These are phyloP conservation scores for Closterium sp. DNA, from an alignment of 139 green algal genomes.

Conservation along the genomic window DNA sequence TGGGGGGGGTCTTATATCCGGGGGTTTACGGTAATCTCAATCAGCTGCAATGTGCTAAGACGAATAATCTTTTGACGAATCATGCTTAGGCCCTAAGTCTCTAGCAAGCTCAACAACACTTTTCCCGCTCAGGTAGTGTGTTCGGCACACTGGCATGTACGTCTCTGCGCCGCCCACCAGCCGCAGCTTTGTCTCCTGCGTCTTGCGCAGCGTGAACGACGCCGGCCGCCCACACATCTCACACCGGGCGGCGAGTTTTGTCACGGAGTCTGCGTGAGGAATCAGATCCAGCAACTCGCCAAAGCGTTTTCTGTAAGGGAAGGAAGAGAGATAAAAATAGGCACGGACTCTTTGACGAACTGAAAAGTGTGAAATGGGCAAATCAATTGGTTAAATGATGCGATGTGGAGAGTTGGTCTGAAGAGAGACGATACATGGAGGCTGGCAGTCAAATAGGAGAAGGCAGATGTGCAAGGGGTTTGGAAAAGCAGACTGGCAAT, in stretches of 20 bases:
- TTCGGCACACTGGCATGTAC: slow-evolving; percentile 78
- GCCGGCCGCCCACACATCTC: slow-evolving; percentile 59
- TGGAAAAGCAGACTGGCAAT: too few species aligned
- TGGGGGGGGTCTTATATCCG: too few species aligned
- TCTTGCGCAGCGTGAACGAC: slow-evolving; percentile 73
- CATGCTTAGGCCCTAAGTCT: not conserved
- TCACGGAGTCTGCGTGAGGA: slow-evolving; percentile 72
- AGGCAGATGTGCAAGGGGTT: too few species aligned
- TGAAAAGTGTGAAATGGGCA: too few species aligned
- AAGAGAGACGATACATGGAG: too few species aligned
- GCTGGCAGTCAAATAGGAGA: too few species aligned
- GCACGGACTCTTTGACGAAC: too few species aligned
- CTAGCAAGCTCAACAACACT: not conserved
- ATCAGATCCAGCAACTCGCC: slow-evolving; percentile 60
- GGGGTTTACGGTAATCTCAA: too few species aligned
- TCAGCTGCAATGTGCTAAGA: not conserved
- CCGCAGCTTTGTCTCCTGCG: slow-evolving; percentile 49
- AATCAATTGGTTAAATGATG: too few species aligned
- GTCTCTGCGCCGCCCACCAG: slow-evolving; percentile 79
- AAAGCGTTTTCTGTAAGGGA: slow-evolving; percentile 44
- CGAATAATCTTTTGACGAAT: not conserved
- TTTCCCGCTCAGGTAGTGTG: slow-evolving; percentile 62
- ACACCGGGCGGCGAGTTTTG: slow-evolving; percentile 71
- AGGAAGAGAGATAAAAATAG: too few species aligned
- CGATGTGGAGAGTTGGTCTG: too few species aligned